Percentiles rank a stretch among this genome's conserved stretches.
These are phyloP conservation scores for Paxillus ammoniavirescens DNA, from an alignment of 768 basidiomycete species.

Conservation along the genomic window DNA sequence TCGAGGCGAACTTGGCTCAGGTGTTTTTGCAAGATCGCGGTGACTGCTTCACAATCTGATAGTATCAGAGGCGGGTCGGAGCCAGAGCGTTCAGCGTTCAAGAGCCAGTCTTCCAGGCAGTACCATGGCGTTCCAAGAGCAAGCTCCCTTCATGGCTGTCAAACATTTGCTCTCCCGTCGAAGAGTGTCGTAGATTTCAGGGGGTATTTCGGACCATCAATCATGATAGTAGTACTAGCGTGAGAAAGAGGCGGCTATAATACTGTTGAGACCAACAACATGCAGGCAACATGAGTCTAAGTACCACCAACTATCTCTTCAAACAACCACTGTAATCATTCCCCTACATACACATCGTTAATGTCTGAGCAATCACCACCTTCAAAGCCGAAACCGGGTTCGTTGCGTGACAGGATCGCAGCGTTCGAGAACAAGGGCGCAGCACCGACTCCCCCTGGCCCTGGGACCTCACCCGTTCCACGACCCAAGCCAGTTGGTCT, in stretches of 20 bases:
- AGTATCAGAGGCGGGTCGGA: no score
- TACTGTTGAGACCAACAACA: neutral
- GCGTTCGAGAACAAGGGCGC: constrained; percentile 73
- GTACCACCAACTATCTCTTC: constrained; percentile 1
- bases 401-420: constrained; percentile 84
- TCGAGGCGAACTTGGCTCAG: neutral
- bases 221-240: constrained; percentile 10
- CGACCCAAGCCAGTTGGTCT: constrained; percentile 68
- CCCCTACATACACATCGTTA: neutral
- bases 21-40: neutral
- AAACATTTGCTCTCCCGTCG: neutral
- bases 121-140: neutral
- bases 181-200: neutral
- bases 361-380: constrained; percentile 65
- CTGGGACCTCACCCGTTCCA: constrained; percentile 35
- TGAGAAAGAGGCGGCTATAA: constrained; percentile 18
- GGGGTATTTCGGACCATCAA: neutral
- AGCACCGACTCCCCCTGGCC: constrained; percentile 29
- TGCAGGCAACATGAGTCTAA: constrained; percentile 14
- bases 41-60: no score
- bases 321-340: constrained; percentile 18
- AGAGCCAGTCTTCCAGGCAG: neutral
- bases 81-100: neutral
- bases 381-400: constrained; percentile 68
- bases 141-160: neutral